These are phyloP conservation scores for Podospora conica DNA, from an alignment of 495 filamentous ascomycete genomes.

Conservation along the genomic window DNA sequence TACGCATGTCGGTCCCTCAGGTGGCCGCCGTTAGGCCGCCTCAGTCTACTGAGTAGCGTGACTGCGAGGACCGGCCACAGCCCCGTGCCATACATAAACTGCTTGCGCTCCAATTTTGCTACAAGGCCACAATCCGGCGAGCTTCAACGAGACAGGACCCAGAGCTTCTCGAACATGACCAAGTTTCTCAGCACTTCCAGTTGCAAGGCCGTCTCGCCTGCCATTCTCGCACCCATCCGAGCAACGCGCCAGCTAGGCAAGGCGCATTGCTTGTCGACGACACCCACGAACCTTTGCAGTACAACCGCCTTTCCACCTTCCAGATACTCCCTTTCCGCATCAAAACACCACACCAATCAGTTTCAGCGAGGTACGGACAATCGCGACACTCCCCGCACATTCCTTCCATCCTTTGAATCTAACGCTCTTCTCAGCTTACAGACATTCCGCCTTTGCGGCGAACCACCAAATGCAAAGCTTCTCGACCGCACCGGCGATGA, in stretches of 20 bases:
- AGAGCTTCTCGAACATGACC: not conserved
- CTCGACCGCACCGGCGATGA: not conserved
- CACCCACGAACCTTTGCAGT: not conserved
- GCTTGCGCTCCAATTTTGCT: too few relatives aligned
- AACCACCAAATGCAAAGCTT: not conserved
- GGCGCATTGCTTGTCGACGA: not conserved
- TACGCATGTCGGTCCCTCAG: constrained; percentile 9
- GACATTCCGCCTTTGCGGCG: not conserved
- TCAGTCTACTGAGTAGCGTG: not conserved
- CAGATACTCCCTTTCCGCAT: not conserved
- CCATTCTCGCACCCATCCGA: not conserved
- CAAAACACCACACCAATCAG: not conserved
- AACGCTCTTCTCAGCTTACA: not conserved
- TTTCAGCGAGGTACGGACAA: not conserved
- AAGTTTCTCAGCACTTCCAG: not conserved
- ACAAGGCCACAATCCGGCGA: not conserved
- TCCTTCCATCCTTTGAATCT: too few relatives aligned
- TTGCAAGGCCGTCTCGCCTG: not conserved
- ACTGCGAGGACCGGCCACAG: not conserved
- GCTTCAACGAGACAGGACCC: not conserved
- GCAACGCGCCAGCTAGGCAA: not conserved
- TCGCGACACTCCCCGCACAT: too few relatives aligned
- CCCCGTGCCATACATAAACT: not conserved
- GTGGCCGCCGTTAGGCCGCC: constrained; percentile 12
- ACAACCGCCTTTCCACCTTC: not conserved